These are phyloP conservation scores for Grigorovia yakushimaensis DNA, from an alignment of 805 yeast species.

Conservation along the genomic window DNA sequence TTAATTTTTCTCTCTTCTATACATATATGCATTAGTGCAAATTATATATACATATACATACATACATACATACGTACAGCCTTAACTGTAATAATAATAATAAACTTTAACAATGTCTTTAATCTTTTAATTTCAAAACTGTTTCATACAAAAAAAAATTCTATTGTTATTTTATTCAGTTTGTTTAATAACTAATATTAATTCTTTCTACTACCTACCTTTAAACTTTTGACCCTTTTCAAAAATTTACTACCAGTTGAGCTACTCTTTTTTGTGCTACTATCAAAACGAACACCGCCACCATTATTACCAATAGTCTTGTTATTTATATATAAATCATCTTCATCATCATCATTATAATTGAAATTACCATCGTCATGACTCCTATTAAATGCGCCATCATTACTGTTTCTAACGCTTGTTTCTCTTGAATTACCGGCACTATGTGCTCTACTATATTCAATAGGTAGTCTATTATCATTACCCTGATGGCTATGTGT, in stretches of 20 bases:
- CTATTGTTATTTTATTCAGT: too few species aligned
- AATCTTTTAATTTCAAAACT: neutral
- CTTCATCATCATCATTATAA: conserved; percentile 20
- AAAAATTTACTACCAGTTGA: conserved; percentile 48
- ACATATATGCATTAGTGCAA: neutral
- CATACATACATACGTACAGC: neutral
- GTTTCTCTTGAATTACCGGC: conserved; percentile 4
- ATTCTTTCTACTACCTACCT: conserved; percentile 41
- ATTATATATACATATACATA: neutral
- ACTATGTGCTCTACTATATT: neutral
- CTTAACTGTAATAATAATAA: neutral
- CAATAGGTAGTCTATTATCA: neutral
- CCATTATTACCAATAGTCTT: neutral
- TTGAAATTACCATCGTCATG: neutral
- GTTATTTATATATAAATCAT: conserved; percentile 20
- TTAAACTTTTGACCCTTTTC: conserved; percentile 81
- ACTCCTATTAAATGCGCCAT: conserved; percentile 2
- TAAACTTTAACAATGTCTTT: neutral
- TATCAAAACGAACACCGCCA: conserved; percentile 20
- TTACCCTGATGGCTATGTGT: conserved; percentile 8
- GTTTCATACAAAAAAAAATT: too few species aligned
- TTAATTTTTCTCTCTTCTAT: neutral
- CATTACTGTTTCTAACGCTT: conserved; percentile 15
- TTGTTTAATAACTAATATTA: too few species aligned
- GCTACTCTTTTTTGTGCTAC: conserved; percentile 16